Conservation (phyloP, 2,329 filamentous ascomycete genomes). For the Sordariomycetes sp. region DNA sequence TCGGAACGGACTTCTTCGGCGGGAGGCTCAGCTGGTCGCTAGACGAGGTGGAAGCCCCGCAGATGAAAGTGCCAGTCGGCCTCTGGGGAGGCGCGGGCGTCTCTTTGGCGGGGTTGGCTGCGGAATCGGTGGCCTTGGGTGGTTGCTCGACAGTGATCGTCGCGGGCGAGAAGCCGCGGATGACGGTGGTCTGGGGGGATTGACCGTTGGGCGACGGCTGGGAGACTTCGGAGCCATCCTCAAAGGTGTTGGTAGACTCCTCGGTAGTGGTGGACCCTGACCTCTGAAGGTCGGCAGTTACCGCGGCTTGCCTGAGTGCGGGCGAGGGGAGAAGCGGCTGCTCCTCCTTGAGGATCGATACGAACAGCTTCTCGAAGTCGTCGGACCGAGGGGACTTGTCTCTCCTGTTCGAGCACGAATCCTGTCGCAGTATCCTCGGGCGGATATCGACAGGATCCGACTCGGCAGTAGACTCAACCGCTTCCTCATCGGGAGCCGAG, state of each 20-base stretch:
- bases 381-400: constrained; percentile 78
- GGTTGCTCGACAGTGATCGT: constrained; percentile 4
- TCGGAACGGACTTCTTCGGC: background rate
- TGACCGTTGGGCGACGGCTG: constrained; percentile 34
- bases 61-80: constrained; percentile 44
- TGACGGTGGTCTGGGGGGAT: constrained; percentile 49
- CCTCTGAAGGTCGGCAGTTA: constrained; percentile 22
- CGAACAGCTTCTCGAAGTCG: constrained; percentile 88
- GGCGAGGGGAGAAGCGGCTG: constrained; percentile 42
- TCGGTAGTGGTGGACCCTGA: constrained; percentile 34
- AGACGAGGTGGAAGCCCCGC: constrained; percentile 77
- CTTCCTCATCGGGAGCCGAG: constrained; percentile 53
- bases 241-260: constrained; percentile 28
- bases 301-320: constrained; percentile 18
- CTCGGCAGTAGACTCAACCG: constrained; percentile 45
- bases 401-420: constrained; percentile 59
- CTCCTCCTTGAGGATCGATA: constrained; percentile 84
- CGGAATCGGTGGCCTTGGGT: background rate
- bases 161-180: constrained; percentile 78
- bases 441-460: constrained; percentile 48
- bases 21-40: constrained; percentile 39
- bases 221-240: constrained; percentile 22
- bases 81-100: constrained; percentile 51
- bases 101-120: constrained; percentile 43
- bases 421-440: constrained; percentile 59